Percentiles rank a stretch among this genome's conserved stretches.
phyloP scores from a whole-genome alignment of 129 eudicot genomes.

The Silybum marianum region DNA sequence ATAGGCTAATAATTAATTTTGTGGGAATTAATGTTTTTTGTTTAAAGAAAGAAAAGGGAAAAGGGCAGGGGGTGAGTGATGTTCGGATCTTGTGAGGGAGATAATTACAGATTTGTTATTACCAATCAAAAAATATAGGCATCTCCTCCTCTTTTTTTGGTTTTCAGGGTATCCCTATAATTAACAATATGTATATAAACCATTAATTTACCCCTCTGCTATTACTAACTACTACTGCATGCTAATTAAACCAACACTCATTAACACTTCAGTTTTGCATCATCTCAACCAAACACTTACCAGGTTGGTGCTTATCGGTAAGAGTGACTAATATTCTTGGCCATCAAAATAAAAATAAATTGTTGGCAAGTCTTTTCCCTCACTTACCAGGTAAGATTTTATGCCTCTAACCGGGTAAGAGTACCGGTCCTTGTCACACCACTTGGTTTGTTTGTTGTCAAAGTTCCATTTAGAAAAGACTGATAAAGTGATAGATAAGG shows the following conservation, averaged over 20 bases:
- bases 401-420: too few species aligned
- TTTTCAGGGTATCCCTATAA: not conserved
- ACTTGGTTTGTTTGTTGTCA: too few species aligned
- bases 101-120: constrained; percentile 25
- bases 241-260: not conserved
- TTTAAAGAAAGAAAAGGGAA: constrained; percentile 21
- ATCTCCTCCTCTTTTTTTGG: constrained; percentile 25
- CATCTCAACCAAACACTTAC: too few species aligned
- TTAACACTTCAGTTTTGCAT: not conserved
- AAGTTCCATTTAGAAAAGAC: too few species aligned
- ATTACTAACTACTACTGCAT: not conserved
- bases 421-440: too few species aligned
- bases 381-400: too few species aligned
- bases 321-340: too few species aligned
- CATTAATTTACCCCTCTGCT: not conserved
- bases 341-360: too few species aligned
- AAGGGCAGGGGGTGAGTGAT: constrained; percentile 27
- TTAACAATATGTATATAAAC: not conserved
- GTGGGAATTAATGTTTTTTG: not conserved
- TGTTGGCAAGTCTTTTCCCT: too few species aligned
- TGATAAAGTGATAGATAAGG: too few species aligned
- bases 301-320: too few species aligned
- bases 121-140: constrained; percentile 33
- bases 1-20: constrained; percentile 17
- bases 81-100: constrained; percentile 40